These are phyloP conservation scores for Rhizopogon salebrosus DNA, from an alignment of 768 basidiomycete genomes.

Conservation along the genomic window DNA sequence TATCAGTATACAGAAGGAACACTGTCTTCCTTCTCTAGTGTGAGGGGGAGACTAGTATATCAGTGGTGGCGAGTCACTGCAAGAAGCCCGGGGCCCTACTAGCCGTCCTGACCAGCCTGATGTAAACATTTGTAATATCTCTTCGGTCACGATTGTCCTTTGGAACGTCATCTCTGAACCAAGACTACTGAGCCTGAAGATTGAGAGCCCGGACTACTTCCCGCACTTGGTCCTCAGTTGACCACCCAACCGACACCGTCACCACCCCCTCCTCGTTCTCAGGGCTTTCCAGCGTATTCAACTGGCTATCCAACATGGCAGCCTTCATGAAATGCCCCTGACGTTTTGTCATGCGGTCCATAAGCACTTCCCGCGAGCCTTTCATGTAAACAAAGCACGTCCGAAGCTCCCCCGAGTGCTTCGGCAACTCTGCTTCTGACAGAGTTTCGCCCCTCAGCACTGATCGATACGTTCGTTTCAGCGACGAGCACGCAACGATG, in stretches of 20 bases:
- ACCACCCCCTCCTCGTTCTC: slow-evolving; percentile 65
- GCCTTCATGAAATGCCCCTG: slow-evolving; percentile 82
- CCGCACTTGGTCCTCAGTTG: slow-evolving; percentile 53
- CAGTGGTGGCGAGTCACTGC: too few relatives aligned
- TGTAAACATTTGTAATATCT: too few relatives aligned
- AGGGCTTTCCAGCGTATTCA: slow-evolving; percentile 66
- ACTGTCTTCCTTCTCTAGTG: too few relatives aligned
- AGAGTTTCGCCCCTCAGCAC: slow-evolving; percentile 52
- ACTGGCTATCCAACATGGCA: slow-evolving; percentile 75
- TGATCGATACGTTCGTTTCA: slow-evolving; percentile 79
- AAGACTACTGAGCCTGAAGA: too few relatives aligned
- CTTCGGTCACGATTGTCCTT: too few relatives aligned
- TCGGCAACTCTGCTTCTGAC: slow-evolving; percentile 13
- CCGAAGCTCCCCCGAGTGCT: slow-evolving; percentile 29
- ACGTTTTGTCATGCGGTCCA: slow-evolving; percentile 60
- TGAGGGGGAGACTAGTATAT: too few relatives aligned
- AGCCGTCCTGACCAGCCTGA: too few relatives aligned
- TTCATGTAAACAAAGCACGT: slow-evolving; percentile 83
- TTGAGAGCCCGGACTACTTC: slow-evolving; percentile 22
- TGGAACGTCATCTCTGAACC: too few relatives aligned
- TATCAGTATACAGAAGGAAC: too few relatives aligned
- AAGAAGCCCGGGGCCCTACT: too few relatives aligned
- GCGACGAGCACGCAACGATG: slow-evolving; percentile 83
- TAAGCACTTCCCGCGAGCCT: slow-evolving; percentile 49
- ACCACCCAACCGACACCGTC: slow-evolving; percentile 45